phyloP scores from a whole-genome alignment of 202 grass and related monocot species.

The Brachypodium distachyon region DNA sequence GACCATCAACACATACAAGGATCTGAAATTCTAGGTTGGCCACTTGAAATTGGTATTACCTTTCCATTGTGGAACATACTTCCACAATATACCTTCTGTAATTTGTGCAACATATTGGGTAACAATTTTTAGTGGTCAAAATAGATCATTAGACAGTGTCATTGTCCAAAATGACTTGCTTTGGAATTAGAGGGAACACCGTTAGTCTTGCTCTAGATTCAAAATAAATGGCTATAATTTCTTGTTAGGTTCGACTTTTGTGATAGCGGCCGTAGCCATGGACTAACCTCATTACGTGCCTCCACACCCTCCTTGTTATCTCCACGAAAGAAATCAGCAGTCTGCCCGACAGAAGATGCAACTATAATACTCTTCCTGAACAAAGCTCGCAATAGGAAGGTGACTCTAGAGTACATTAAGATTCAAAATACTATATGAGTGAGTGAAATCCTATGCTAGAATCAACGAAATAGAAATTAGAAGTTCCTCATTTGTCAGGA shows the following conservation, averaged over 20 bases:
- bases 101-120: not conserved
- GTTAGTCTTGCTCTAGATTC: not conserved
- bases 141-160: not conserved
- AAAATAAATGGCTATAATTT: not conserved
- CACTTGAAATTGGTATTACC: not conserved
- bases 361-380: slow-evolving; percentile 27
- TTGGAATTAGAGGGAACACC: not conserved
- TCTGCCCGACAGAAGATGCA: slow-evolving; percentile 50
- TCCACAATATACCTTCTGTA: not conserved
- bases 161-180: not conserved
- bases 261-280: slow-evolving; percentile 3
- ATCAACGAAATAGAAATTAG: slow-evolving; percentile 13
- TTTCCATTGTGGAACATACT: slow-evolving; percentile 3
- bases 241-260: not conserved
- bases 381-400: not conserved
- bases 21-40: not conserved
- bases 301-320: slow-evolving; percentile 96
- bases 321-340: slow-evolving; percentile 89
- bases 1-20: not conserved
- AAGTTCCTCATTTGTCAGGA: slow-evolving; percentile 9
- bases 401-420: not conserved
- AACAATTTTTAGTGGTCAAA: not conserved
- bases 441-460: not conserved
- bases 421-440: not conserved
- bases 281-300: slow-evolving; percentile 89